phyloP scores from a whole-genome alignment of 805 yeast species.

The Starmerella sp. region DNA sequence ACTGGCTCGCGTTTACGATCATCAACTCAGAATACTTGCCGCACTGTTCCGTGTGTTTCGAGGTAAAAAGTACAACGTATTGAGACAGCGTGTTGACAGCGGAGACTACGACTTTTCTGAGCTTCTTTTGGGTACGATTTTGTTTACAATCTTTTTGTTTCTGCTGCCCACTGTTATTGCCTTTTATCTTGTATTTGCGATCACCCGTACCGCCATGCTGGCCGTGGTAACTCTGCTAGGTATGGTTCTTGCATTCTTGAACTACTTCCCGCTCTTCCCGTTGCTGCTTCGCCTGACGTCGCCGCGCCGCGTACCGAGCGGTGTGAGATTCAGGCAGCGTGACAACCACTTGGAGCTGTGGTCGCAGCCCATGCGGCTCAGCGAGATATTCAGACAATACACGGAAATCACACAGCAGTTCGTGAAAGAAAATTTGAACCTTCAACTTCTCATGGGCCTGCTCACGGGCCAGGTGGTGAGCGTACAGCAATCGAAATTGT shows the following conservation, averaged over 20 bases:
- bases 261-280: constrained; percentile 81
- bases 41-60: constrained; percentile 76
- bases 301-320: constrained; percentile 56
- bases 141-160: constrained; percentile 69
- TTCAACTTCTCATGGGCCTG: constrained; percentile 33
- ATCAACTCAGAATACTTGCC: constrained; percentile 55
- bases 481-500: constrained; percentile 40
- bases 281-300: constrained; percentile 69
- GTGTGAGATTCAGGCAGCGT: constrained; percentile 31
- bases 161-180: constrained; percentile 79
- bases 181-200: constrained; percentile 65
- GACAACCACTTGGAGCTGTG: constrained; percentile 23
- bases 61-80: constrained; percentile 76
- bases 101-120: constrained; percentile 80
- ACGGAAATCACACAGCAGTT: constrained; percentile 15
- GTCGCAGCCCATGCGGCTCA: constrained; percentile 38
- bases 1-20: constrained; percentile 63
- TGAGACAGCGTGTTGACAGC: constrained; percentile 77
- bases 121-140: constrained; percentile 72
- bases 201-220: constrained; percentile 44
- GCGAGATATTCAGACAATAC: constrained; percentile 41
- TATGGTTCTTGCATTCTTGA: constrained; percentile 49
- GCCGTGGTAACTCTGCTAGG: constrained; percentile 43
- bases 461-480: constrained; percentile 38
- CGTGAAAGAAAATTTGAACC: constrained; percentile 3